A percentile compares a stretch with the other conserved stretches of the same genome.
phyloP scores from a whole-genome alignment of 2,329 filamentous ascomycete species.

The Sarocladium oryzae region DNA sequence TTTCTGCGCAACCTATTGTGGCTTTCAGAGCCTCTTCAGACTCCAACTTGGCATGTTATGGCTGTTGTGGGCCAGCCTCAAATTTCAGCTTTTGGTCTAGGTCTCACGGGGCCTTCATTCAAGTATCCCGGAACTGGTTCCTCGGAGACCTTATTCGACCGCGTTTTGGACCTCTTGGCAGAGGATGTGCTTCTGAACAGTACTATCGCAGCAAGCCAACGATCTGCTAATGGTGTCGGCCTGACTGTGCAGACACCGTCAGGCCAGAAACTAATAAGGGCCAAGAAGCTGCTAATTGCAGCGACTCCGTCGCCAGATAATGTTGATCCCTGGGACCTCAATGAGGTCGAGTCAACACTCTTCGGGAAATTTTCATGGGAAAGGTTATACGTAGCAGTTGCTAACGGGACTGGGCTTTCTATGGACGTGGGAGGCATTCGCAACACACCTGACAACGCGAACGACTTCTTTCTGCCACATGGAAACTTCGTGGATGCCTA shows the following conservation, averaged over 20 bases:
- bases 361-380: too few species aligned
- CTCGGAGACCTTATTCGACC: constrained; percentile 34
- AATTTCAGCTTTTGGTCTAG: constrained; percentile 23
- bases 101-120: constrained; percentile 24
- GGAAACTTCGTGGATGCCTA: too few species aligned
- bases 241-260: constrained; percentile 19
- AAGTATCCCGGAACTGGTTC: constrained; percentile 24
- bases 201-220: constrained; percentile 25
- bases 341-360: constrained; percentile 17
- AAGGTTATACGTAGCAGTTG: too few species aligned
- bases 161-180: constrained; percentile 25
- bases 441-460: too few species aligned
- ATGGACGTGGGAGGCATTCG: too few species aligned
- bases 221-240: constrained; percentile 13
- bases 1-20: constrained; percentile 33
- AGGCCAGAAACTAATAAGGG: constrained; percentile 21
- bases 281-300: constrained; percentile 28
- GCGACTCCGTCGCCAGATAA: constrained; percentile 26
- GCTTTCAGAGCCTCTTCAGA: constrained; percentile 34
- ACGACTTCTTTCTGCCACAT: too few species aligned
- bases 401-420: too few species aligned
- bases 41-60: constrained; percentile 38
- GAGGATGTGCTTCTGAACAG: constrained; percentile 29
- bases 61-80: constrained; percentile 20
- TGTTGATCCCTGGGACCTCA: constrained; percentile 25